phyloP scores from a whole-genome alignment of 176 grass and related monocot genomes.

The Hyparrhenia diplandra region DNA sequence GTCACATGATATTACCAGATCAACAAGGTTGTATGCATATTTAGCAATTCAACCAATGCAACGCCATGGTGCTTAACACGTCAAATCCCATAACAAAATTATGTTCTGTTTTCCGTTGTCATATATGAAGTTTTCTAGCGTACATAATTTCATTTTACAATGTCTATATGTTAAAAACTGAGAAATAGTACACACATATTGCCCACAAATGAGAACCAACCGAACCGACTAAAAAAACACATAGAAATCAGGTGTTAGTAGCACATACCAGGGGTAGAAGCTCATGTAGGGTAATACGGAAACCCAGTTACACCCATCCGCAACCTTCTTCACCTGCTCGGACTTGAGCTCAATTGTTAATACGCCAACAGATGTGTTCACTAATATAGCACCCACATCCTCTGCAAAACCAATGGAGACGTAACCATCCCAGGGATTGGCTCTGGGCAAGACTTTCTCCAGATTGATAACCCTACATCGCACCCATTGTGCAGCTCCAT shows the following conservation, averaged over 20 bases:
- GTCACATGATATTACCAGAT: not conserved
- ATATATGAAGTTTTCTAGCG: not conserved
- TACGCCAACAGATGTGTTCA: not conserved
- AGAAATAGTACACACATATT: not conserved
- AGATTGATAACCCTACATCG: not conserved
- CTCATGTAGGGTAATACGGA: too few species aligned
- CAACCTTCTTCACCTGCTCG: not conserved
- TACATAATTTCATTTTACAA: not conserved
- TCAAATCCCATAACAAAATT: not conserved
- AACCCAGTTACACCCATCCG: too few species aligned
- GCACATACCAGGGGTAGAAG: too few species aligned
- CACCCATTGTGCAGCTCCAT: not conserved
- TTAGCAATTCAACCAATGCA: not conserved
- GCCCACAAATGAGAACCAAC: too few species aligned
- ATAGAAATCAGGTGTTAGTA: too few species aligned
- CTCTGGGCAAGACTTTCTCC: not conserved
- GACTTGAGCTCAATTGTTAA: not conserved
- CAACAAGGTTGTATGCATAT: not conserved
- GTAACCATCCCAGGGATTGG: too few species aligned
- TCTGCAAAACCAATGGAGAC: not conserved
- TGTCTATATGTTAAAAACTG: not conserved
- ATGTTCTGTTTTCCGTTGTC: not conserved
- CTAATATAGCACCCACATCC: not conserved
- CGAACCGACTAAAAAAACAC: too few species aligned
- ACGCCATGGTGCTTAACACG: not conserved